These are phyloP conservation scores for Chondrus crispus DNA, from an alignment of 23 red algal species.

Conservation along the genomic window DNA sequence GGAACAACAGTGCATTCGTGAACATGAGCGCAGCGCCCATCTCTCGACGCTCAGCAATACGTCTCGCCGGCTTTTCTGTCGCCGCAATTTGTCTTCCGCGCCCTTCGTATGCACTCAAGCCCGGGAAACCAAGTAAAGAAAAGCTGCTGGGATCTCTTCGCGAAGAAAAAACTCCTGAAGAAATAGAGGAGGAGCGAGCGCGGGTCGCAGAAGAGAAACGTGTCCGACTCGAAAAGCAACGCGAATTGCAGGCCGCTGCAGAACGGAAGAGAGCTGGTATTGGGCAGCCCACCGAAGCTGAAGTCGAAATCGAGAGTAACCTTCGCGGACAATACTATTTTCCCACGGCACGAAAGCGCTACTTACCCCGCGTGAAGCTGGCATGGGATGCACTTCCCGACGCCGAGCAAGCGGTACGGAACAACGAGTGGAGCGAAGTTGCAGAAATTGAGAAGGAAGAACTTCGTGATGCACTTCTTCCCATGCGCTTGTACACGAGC, in stretches of 20 bases:
- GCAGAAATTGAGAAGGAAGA: slow-evolving; percentile 14
- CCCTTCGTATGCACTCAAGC: slow-evolving; percentile 35
- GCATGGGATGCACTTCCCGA: slow-evolving; percentile 40
- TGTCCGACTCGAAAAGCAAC: slow-evolving; percentile 32
- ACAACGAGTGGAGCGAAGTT: slow-evolving; percentile 41
- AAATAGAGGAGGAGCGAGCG: slow-evolving; percentile 45
- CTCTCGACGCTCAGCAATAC: slow-evolving; percentile 35
- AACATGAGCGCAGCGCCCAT: too few species aligned
- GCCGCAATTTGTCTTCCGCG: slow-evolving; percentile 33
- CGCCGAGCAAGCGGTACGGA: slow-evolving; percentile 18
- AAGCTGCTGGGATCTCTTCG: slow-evolving; percentile 23
- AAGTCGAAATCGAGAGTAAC: slow-evolving; percentile 66
- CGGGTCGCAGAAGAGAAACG: slow-evolving; percentile 28
- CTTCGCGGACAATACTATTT: slow-evolving; percentile 81
- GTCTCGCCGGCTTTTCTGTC: slow-evolving; percentile 30
- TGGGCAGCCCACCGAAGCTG: not conserved
- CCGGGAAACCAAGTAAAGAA: slow-evolving; percentile 51
- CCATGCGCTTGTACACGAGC: slow-evolving; percentile 75
- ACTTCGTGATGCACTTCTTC: slow-evolving; percentile 47
- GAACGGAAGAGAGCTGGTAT: slow-evolving; percentile 32
- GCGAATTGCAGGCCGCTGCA: slow-evolving; percentile 43
- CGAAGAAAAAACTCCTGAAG: slow-evolving; percentile 59
- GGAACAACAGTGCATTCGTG: too few species aligned
- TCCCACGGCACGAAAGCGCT: slow-evolving; percentile 63
- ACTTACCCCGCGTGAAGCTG: slow-evolving; percentile 60